Conservation (phyloP, 768 basidiomycete species). For the Serendipita indica region DNA sequence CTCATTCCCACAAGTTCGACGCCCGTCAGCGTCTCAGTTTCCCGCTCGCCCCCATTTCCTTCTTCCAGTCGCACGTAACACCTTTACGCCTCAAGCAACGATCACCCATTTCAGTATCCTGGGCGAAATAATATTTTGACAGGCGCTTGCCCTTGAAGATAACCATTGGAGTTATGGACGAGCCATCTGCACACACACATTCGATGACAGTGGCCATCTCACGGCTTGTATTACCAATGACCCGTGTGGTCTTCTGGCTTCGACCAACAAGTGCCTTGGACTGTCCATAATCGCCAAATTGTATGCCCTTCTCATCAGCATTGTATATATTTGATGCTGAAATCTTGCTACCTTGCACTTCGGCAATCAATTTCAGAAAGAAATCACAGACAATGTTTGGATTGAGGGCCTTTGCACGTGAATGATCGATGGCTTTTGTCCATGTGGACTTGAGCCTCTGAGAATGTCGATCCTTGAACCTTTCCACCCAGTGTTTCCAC, state of each 20-base stretch:
- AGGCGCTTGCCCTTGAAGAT: slow-evolving; percentile 21
- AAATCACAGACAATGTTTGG: background rate
- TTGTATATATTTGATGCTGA: background rate
- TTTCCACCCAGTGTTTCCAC: slow-evolving; percentile 14
- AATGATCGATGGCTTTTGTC: background rate
- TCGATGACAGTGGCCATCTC: slow-evolving; percentile 28
- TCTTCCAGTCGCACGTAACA: too few species aligned
- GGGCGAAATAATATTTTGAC: background rate
- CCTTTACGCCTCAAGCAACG: too few species aligned
- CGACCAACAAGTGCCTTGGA: background rate
- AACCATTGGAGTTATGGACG: slow-evolving; percentile 23
- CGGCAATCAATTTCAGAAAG: background rate
- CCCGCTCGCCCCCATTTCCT: too few species aligned
- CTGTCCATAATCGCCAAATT: background rate
- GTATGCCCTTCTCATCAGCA: background rate
- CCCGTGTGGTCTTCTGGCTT: background rate
- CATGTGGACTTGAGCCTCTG: slow-evolving; percentile 2
- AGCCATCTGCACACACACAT: slow-evolving; percentile 29
- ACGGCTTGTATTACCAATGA: background rate
- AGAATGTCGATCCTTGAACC: slow-evolving; percentile 18
- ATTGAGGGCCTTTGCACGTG: background rate
- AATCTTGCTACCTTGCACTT: background rate
- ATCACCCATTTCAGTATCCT: too few species aligned
- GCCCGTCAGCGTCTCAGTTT: too few species aligned
- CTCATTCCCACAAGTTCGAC: too few species aligned